These are phyloP conservation scores for Xanthoconium purpureum DNA, from an alignment of 768 basidiomycete genomes.

Conservation along the genomic window DNA sequence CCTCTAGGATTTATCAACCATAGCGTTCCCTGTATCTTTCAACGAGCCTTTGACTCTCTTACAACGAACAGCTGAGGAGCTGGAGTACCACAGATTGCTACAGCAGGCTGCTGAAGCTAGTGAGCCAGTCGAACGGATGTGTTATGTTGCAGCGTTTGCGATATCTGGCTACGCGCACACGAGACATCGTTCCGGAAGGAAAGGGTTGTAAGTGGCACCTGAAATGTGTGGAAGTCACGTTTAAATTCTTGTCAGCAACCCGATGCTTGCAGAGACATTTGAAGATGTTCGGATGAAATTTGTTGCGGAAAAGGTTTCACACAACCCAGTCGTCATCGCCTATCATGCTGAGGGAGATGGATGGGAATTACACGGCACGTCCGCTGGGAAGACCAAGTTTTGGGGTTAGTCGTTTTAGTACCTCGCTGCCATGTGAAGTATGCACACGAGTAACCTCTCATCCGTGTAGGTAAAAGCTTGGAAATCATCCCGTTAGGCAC, in stretches of 20 bases:
- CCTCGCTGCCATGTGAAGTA: constrained; percentile 5
- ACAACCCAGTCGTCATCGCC: constrained; percentile 80
- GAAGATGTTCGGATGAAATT: constrained; percentile 80
- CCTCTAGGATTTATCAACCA: constrained; percentile 71
- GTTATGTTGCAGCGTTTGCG: constrained; percentile 79
- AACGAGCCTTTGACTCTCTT: constrained; percentile 85
- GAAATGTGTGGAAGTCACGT: not conserved
- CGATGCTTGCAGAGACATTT: constrained; percentile 86
- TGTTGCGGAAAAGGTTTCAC: constrained; percentile 83
- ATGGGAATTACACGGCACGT: constrained; percentile 75
- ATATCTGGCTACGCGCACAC: constrained; percentile 84
- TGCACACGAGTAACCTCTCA: constrained; percentile 18
- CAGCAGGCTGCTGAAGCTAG: constrained; percentile 54
- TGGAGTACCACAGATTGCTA: constrained; percentile 75
- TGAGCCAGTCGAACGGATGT: constrained; percentile 66
- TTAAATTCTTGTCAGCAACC: constrained; percentile 56
- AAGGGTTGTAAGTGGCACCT: constrained; percentile 69
- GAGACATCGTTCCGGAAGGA: constrained; percentile 73
- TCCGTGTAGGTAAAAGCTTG: constrained; percentile 70
- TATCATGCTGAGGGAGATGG: constrained; percentile 78
- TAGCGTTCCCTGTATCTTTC: constrained; percentile 84
- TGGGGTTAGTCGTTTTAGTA: constrained; percentile 60
- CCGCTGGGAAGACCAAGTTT: constrained; percentile 84
- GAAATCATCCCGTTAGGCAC: constrained; percentile 81
- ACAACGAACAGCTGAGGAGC: constrained; percentile 78